These are phyloP conservation scores for Penicillium sumatraense DNA, from an alignment of 2,329 filamentous ascomycete genomes.

Conservation along the genomic window DNA sequence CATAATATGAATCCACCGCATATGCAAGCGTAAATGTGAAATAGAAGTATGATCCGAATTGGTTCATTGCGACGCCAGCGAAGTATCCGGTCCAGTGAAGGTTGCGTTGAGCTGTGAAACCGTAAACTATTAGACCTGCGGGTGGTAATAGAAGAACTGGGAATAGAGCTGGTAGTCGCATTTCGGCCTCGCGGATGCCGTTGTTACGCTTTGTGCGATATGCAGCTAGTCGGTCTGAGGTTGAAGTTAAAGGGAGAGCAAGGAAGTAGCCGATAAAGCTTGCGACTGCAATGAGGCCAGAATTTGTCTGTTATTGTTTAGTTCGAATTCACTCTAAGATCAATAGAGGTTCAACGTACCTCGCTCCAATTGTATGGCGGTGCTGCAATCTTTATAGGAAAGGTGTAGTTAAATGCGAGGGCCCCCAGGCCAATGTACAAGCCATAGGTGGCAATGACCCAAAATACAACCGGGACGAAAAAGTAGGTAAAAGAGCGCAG, in stretches of 20 bases:
- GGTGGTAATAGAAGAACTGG: constrained; percentile 36
- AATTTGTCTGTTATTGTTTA: constrained; percentile 40
- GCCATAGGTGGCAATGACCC: constrained; percentile 57
- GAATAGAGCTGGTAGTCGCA: constrained; percentile 43
- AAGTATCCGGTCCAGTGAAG: constrained; percentile 52
- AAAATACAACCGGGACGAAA: constrained; percentile 54
- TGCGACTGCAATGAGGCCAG: constrained; percentile 53
- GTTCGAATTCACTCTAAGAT: background rate
- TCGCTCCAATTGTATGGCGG: constrained; percentile 53
- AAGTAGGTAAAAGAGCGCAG: constrained; percentile 54
- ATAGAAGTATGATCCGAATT: constrained; percentile 59
- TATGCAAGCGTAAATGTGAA: constrained; percentile 65
- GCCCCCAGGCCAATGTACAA: constrained; percentile 56
- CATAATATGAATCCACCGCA: constrained; percentile 63
- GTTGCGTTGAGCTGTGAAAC: constrained; percentile 34
- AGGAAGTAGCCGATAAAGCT: constrained; percentile 41
- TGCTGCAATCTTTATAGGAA: constrained; percentile 52
- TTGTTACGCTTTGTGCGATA: constrained; percentile 43
- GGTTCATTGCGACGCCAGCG: constrained; percentile 53
- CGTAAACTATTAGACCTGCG: constrained; percentile 38
- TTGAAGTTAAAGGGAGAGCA: constrained; percentile 52
- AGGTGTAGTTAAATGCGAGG: constrained; percentile 56
- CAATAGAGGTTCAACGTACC: constrained; percentile 29
- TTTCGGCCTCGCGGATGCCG: constrained; percentile 47
- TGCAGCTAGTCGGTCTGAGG: constrained; percentile 45